Conservation (phyloP, 2,329 filamentous ascomycete genomes). For the Bipolaris sorokiniana region DNA sequence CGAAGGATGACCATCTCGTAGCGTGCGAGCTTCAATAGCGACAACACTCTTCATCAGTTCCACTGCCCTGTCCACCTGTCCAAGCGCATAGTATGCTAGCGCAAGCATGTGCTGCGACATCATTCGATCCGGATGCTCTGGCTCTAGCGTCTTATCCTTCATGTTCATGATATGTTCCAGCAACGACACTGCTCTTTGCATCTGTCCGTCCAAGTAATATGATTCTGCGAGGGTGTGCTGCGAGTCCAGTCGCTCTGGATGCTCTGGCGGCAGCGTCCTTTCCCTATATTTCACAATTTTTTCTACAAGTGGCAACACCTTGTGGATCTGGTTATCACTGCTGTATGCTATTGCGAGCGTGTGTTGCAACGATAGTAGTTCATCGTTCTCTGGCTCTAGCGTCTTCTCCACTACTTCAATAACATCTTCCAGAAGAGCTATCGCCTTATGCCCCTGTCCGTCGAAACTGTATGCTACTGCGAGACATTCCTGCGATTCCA, state of each 20-base stretch:
- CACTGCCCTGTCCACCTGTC: not conserved
- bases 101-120: not conserved
- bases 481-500: not conserved
- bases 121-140: not conserved
- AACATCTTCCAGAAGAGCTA: not conserved
- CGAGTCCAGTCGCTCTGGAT: not conserved
- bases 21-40: not conserved
- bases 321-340: no score
- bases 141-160: not conserved
- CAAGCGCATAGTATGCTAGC: not conserved
- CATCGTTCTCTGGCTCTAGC: not conserved
- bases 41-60: not conserved
- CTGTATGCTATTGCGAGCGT: not conserved
- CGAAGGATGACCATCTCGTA: not conserved
- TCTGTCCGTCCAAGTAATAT: not conserved
- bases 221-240: not conserved
- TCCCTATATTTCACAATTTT: not conserved
- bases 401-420: not conserved
- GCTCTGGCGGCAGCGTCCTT: not conserved
- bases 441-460: not conserved
- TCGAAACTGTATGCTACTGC: not conserved
- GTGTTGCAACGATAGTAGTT: not conserved
- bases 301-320: not conserved
- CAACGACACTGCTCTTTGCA: not conserved
- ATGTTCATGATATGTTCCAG: not conserved